phyloP scores from a whole-genome alignment of 768 basidiomycete species.

The Collybia nuda region DNA sequence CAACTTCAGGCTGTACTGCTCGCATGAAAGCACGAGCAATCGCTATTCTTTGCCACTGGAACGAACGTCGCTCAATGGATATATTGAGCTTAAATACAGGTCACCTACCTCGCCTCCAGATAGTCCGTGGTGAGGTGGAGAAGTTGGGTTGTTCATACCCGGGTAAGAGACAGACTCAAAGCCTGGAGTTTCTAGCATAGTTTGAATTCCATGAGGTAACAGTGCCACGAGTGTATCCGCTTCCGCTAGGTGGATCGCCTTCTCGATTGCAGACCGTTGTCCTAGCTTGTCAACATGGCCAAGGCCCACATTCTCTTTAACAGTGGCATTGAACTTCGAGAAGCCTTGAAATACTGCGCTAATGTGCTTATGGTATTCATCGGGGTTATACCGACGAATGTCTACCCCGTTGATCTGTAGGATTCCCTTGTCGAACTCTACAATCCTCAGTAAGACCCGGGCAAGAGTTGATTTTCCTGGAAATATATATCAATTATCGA shows the following conservation, averaged over 20 bases:
- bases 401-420: conserved; percentile 71
- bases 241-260: conserved; percentile 71
- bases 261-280: conserved; percentile 53
- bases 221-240: conserved; percentile 65
- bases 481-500: conserved; percentile 9
- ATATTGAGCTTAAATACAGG: neutral
- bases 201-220: conserved; percentile 72
- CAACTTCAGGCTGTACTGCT: conserved; percentile 69
- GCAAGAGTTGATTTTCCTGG: conserved; percentile 87
- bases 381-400: conserved; percentile 61
- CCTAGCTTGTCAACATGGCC: conserved; percentile 68
- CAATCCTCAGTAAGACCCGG: conserved; percentile 74
- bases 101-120: conserved; percentile 80
- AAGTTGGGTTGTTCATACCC: conserved; percentile 28
- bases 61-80: neutral
- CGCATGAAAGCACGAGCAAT: conserved; percentile 88
- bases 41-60: conserved; percentile 85
- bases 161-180: conserved; percentile 54
- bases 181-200: conserved; percentile 64
- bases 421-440: conserved; percentile 72
- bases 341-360: conserved; percentile 89
- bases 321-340: conserved; percentile 73
- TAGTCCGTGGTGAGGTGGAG: conserved; percentile 58
- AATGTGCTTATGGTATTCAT: conserved; percentile 70
- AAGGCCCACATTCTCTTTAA: conserved; percentile 85